A percentile compares a stretch with the other conserved stretches of the same genome.
Evolutionary conservation across 164 flowering plant genomes (phyloP).

Genomic region (Buxus sempervirens): DNA sequence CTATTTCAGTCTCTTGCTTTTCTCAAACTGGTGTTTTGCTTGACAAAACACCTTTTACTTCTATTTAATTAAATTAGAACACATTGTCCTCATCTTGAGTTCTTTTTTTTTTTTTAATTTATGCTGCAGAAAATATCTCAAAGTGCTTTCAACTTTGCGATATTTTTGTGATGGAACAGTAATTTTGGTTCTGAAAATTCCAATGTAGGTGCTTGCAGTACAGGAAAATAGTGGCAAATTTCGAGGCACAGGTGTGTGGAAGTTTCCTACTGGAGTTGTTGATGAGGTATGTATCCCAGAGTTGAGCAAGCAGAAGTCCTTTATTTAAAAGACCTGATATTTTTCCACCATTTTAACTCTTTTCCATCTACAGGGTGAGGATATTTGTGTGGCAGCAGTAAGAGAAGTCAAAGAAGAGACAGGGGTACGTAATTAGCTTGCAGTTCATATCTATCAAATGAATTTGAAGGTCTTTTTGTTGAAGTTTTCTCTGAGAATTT

Average conservation of each 20-base stretch:
- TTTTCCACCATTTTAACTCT: conserved; percentile 5
- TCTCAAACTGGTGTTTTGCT: not conserved
- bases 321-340: not conserved
- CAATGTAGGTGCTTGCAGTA: conserved; percentile 38
- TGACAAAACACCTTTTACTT: not conserved
- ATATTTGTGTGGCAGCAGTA: conserved; percentile 43
- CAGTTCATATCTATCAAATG: not conserved
- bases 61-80: no score
- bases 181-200: conserved; percentile 6
- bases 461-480: not conserved
- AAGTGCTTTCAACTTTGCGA: not conserved
- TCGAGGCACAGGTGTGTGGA: conserved; percentile 40
- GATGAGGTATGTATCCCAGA: conserved; percentile 27
- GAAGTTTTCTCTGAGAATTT: not conserved
- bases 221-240: conserved; percentile 39
- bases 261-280: conserved; percentile 40
- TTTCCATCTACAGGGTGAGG: conserved; percentile 36
- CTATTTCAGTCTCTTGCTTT: not conserved
- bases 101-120: not conserved
- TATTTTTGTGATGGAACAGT: conserved; percentile 10
- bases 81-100: not conserved
- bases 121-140: not conserved
- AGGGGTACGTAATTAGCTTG: conserved; percentile 47
- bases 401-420: conserved; percentile 90
- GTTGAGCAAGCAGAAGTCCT: not conserved